These are phyloP conservation scores for Atkinsonella texensis DNA, from an alignment of 2,329 filamentous ascomycete species.

Conservation along the genomic window DNA sequence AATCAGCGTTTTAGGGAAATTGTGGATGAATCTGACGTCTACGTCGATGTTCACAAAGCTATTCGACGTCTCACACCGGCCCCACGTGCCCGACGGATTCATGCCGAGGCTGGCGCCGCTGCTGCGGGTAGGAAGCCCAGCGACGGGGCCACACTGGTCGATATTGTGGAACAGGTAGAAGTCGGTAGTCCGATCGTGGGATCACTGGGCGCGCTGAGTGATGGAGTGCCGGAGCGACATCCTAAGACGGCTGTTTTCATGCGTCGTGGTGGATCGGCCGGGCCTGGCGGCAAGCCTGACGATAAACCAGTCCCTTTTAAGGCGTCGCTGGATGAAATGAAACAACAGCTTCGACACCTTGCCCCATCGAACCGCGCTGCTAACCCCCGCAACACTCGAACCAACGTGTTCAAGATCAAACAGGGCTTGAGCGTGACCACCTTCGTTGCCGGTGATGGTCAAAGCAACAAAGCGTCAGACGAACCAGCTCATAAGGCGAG, in stretches of 20 bases:
- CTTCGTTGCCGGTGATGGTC: slow-evolving; percentile 2
- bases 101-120: slow-evolving; percentile 21
- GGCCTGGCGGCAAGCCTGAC: slow-evolving; percentile 38
- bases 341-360: slow-evolving; percentile 46
- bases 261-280: slow-evolving; percentile 44
- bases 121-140: slow-evolving; percentile 19
- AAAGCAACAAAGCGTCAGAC: slow-evolving; percentile 5
- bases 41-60: slow-evolving; percentile 95
- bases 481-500: background rate
- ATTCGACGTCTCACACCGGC: slow-evolving; percentile 81
- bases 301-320: slow-evolving; percentile 39
- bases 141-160: slow-evolving; percentile 19
- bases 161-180: slow-evolving; percentile 32
- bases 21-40: slow-evolving; percentile 97
- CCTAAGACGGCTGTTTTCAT: slow-evolving; percentile 46
- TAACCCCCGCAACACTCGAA: slow-evolving; percentile 47
- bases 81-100: slow-evolving; percentile 55
- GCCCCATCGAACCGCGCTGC: slow-evolving; percentile 56
- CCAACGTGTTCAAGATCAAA: slow-evolving; percentile 57
- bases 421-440: slow-evolving; percentile 19
- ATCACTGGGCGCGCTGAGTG: slow-evolving; percentile 26
- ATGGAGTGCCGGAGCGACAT: slow-evolving; percentile 30
- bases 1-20: slow-evolving; percentile 57
- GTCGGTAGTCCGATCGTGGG: slow-evolving; percentile 17
- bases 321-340: slow-evolving; percentile 50